These are phyloP conservation scores for Solanum chacoense DNA, from an alignment of 305 asterid genomes.

Conservation along the genomic window DNA sequence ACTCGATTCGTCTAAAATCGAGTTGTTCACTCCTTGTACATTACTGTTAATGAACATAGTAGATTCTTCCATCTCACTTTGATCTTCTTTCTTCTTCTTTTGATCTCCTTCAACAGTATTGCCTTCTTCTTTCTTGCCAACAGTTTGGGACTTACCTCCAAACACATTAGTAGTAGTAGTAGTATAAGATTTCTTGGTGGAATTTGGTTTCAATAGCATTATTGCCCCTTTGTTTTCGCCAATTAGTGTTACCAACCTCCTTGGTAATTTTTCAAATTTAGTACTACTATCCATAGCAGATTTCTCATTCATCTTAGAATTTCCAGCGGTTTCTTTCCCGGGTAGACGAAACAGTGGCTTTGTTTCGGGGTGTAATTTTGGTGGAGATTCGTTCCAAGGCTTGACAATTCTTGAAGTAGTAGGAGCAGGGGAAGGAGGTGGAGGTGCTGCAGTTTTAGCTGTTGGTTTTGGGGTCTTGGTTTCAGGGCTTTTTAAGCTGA, in stretches of 20 bases:
- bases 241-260: slow-evolving; percentile 49
- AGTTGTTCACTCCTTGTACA: slow-evolving; percentile 73
- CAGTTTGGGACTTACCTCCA: neutral
- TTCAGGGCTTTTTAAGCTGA: neutral
- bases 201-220: slow-evolving; percentile 40
- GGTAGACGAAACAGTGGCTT: slow-evolving; percentile 20
- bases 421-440: neutral
- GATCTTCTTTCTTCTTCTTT: slow-evolving; percentile 9
- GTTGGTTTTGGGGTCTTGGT: slow-evolving; percentile 6
- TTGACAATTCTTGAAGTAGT: slow-evolving; percentile 23
- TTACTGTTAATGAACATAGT: slow-evolving; percentile 56
- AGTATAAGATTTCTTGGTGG: slow-evolving; percentile 14
- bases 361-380: slow-evolving; percentile 18
- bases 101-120: slow-evolving; percentile 12
- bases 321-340: slow-evolving; percentile 22
- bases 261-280: slow-evolving; percentile 17
- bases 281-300: neutral
- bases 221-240: slow-evolving; percentile 82
- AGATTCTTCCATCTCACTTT: slow-evolving; percentile 12
- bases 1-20: slow-evolving; percentile 33
- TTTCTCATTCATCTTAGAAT: slow-evolving; percentile 22
- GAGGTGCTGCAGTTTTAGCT: neutral
- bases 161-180: neutral
- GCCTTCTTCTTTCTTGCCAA: slow-evolving; percentile 7
- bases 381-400: slow-evolving; percentile 15